Conservation (phyloP, 169 alveolate genomes). For the Plasmodium vivax region DNA sequence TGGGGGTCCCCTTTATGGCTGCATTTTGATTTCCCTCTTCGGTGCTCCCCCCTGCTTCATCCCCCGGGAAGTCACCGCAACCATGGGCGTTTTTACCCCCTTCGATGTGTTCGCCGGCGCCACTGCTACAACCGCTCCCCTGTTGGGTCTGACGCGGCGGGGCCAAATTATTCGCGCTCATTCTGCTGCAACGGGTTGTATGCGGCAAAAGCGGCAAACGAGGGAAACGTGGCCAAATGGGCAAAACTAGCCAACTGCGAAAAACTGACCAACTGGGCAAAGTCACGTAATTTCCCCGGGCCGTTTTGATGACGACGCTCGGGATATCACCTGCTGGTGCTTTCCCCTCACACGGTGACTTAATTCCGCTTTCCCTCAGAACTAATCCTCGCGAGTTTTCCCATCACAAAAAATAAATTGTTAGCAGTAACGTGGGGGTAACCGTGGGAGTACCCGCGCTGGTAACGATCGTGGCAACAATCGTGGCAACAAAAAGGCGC, state of each 20-base stretch:
- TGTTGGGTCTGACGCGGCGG: not conserved
- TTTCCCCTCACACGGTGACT: not conserved
- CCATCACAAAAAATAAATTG: not conserved
- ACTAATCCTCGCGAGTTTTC: not conserved
- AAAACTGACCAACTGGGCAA: not conserved
- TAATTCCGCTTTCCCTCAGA: not conserved
- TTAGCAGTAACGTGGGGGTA: too few relatives aligned
- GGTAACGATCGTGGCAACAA: not conserved
- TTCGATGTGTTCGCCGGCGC: not conserved
- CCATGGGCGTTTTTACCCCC: not conserved
- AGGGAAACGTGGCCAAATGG: not conserved
- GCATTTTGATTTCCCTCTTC: not conserved
- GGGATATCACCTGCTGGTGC: not conserved
- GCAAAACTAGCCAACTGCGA: not conserved
- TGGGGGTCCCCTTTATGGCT: not conserved
- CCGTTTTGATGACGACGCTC: not conserved
- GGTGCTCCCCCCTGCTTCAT: not conserved
- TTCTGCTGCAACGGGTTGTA: not conserved
- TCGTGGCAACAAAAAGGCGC: not conserved
- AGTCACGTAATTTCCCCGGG: not conserved
- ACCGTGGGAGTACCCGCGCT: not conserved
- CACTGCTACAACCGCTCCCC: not conserved
- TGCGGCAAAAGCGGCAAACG: not conserved
- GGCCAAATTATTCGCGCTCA: not conserved
- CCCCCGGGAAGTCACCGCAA: not conserved